These are phyloP conservation scores for Parietaria judaica DNA, from an alignment of 306 rosid genomes.

Conservation along the genomic window DNA sequence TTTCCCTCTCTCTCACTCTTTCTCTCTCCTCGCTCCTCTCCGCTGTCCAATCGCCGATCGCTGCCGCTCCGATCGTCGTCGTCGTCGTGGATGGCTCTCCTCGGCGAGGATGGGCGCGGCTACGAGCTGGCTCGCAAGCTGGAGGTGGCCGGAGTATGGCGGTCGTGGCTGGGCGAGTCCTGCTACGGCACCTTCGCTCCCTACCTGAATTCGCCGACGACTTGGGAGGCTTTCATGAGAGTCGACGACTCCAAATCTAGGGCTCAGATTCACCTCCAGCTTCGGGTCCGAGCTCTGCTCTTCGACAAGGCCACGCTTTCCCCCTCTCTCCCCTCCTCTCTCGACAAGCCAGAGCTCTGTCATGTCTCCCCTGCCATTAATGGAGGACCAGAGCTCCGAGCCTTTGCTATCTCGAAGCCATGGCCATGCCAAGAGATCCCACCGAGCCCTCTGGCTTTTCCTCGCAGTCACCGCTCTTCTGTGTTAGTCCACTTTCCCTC, in stretches of 20 bases:
- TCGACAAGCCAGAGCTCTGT: background rate
- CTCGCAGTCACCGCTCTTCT: conserved; percentile 9
- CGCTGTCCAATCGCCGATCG: too few species aligned
- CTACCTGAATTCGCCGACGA: conserved; percentile 57
- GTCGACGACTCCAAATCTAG: conserved; percentile 58
- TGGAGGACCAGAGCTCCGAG: conserved; percentile 23
- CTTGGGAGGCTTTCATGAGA: conserved; percentile 62
- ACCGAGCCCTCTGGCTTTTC: conserved; percentile 11
- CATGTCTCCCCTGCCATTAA: background rate
- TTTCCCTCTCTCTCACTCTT: background rate
- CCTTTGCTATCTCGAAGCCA: conserved; percentile 28
- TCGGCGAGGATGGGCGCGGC: conserved; percentile 84
- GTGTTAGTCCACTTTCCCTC: too few species aligned
- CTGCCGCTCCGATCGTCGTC: background rate
- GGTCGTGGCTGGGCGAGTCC: conserved; percentile 42
- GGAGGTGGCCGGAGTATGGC: background rate
- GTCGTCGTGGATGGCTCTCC: conserved; percentile 44
- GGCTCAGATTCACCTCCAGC: conserved; percentile 69
- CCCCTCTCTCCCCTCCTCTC: conserved; percentile 32
- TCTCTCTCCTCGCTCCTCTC: background rate
- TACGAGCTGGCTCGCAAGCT: conserved; percentile 76
- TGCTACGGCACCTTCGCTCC: conserved; percentile 46
- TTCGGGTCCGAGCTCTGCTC: conserved; percentile 85
- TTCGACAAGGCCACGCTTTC: conserved; percentile 83
- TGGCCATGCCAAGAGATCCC: conserved; percentile 12